phyloP scores from a whole-genome alignment of 371 early-diverging fungal species.

The Mucor circinelloides region DNA sequence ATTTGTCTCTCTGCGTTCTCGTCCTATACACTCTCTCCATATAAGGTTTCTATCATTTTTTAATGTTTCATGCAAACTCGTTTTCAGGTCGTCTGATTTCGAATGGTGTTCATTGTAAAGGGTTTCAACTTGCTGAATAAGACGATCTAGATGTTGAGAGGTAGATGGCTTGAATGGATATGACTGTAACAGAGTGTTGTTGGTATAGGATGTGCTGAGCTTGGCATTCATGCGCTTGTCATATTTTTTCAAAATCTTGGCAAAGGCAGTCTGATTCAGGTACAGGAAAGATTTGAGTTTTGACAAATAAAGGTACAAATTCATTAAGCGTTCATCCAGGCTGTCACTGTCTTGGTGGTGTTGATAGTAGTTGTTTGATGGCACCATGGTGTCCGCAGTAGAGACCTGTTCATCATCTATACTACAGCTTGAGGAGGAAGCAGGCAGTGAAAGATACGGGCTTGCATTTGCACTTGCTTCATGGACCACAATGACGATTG shows the following conservation, averaged over 20 bases:
- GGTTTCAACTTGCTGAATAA: slow-evolving; percentile 51
- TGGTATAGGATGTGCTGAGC: slow-evolving; percentile 49
- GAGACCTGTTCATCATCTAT: neutral
- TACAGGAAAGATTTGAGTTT: slow-evolving; percentile 84
- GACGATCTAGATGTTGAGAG: slow-evolving; percentile 35
- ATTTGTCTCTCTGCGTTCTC: neutral
- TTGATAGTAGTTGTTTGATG: neutral
- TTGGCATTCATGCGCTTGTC: slow-evolving; percentile 77
- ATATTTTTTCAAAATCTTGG: slow-evolving; percentile 92
- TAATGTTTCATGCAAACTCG: slow-evolving; percentile 54
- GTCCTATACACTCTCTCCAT: slow-evolving; percentile 1
- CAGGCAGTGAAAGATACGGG: neutral
- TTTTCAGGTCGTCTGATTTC: slow-evolving; percentile 49
- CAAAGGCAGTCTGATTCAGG: slow-evolving; percentile 90
- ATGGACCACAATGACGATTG: neutral
- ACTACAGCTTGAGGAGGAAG: neutral
- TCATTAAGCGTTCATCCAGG: slow-evolving; percentile 33
- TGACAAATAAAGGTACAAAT: slow-evolving; percentile 72
- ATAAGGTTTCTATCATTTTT: neutral
- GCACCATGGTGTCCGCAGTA: neutral
- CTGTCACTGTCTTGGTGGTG: neutral
- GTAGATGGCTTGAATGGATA: slow-evolving; percentile 55
- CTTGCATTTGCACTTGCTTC: neutral
- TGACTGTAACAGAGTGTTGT: slow-evolving; percentile 54
- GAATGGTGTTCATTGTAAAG: slow-evolving; percentile 42